phyloP scores from a whole-genome alignment of 192 early-diverging fungal genomes.

The Coemansia asiatica region DNA sequence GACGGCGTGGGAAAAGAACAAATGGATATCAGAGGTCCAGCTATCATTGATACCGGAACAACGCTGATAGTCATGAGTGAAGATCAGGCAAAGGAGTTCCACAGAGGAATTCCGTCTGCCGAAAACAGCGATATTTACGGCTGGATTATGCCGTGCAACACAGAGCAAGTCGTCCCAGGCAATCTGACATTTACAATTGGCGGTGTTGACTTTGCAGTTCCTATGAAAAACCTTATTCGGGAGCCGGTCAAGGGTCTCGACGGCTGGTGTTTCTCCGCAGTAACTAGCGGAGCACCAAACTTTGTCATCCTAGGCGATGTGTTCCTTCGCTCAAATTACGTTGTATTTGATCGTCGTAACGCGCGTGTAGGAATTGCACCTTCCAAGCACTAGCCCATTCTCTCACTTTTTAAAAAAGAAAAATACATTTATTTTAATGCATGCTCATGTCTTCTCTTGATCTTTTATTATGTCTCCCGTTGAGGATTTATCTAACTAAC shows the following conservation, averaged over 20 bases:
- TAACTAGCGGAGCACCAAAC: constrained; percentile 48
- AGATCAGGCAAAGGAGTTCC: constrained; percentile 58
- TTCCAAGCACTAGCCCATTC: constrained; percentile 37
- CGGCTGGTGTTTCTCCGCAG: constrained; percentile 56
- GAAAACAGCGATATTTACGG: constrained; percentile 53
- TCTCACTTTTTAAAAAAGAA: not conserved
- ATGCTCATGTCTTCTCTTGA: too few species aligned
- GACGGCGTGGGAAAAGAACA: constrained; percentile 32
- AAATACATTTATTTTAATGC: not conserved
- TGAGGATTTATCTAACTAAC: too few species aligned
- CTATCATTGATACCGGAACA: constrained; percentile 67
- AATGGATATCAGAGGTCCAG: constrained; percentile 47
- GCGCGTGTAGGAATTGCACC: constrained; percentile 63
- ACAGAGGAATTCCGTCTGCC: constrained; percentile 50
- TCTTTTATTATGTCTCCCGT: too few species aligned
- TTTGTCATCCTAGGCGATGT: constrained; percentile 66
- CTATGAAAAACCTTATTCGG: constrained; percentile 44
- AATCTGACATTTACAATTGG: constrained; percentile 50
- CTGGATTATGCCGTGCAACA: constrained; percentile 56
- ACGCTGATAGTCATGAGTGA: constrained; percentile 63
- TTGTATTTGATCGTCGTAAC: constrained; percentile 62
- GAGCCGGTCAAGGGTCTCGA: constrained; percentile 55
- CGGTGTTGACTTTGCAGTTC: constrained; percentile 45
- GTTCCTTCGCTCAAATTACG: constrained; percentile 68
- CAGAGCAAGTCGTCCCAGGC: constrained; percentile 46